Percentiles rank a stretch among this genome's conserved stretches.
Conservation (phyloP, 495 filamentous ascomycete genomes). For the Aspergillus olivimuriae region DNA sequence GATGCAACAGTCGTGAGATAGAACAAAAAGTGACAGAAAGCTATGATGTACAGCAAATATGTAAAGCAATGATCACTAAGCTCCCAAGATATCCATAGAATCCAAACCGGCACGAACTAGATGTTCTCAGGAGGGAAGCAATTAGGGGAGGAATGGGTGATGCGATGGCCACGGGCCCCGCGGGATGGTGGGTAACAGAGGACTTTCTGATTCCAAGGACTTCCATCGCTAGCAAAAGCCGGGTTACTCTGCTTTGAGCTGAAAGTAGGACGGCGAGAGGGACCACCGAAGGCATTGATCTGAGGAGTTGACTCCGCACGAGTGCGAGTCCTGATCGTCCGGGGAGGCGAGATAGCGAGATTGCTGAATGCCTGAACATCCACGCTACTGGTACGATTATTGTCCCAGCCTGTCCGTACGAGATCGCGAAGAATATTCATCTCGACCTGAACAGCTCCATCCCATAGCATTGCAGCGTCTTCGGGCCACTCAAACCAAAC, state of each 20-base stretch:
- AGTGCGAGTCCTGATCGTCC: neutral
- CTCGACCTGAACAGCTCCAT: slow-evolving; percentile 19
- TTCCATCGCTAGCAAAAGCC: slow-evolving; percentile 1
- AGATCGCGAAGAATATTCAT: slow-evolving; percentile 14
- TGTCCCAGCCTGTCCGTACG: slow-evolving; percentile 17
- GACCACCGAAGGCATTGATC: slow-evolving; percentile 3
- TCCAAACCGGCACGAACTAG: neutral
- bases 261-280: slow-evolving; percentile 12
- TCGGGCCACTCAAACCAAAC: slow-evolving; percentile 28
- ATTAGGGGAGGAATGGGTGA: slow-evolving; percentile 18
- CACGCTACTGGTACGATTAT: too few species aligned
- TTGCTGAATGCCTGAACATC: neutral
- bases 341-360: neutral
- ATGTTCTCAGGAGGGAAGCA: slow-evolving; percentile 8
- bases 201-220: slow-evolving; percentile 9
- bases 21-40: too few species aligned
- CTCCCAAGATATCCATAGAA: neutral
- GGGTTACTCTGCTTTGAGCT: neutral
- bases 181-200: slow-evolving; percentile 7
- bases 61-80: neutral
- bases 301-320: slow-evolving; percentile 4
- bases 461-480: slow-evolving; percentile 12
- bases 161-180: slow-evolving; percentile 11
- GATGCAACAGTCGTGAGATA: too few species aligned
- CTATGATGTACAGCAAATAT: too few species aligned